Base-by-base conservation (phyloP, 345 rosid genomes). In the Durio zibethinus region DNA sequence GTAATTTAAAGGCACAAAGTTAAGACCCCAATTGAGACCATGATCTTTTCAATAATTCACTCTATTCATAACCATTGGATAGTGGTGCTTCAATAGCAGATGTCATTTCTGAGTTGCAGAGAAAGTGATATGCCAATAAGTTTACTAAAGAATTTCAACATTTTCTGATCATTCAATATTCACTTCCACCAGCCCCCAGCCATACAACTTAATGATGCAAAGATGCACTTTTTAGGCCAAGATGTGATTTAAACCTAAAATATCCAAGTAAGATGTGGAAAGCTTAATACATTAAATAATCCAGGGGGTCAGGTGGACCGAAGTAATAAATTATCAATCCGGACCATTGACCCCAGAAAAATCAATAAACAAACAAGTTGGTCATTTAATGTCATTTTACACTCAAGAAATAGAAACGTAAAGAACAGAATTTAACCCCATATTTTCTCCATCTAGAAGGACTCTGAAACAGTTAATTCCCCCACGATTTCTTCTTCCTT, bases 321-420 rank as follows among this genome's bases (percentile, higher is more conserved):
- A 31, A 10, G 12, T 12, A 35, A 74, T 42, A 77, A 25, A 16
- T 5, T 15, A 47, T 75, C 43, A 68, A 67, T 62, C 63, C 73
- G n/a, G 50, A 57, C 73, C 67, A 80, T 70, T 78, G 80, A 85
- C 85, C 76, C 77, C 75, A 70, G 72, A 54, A 65, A 42, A 76
- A 10, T 25, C 56, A 66, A 78, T 42, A 74, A 85, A 77, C 62
- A 75, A 79, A 73, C 27, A 83, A 45, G 62, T 53, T 18, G 61
- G 72, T 21, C 69, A 18, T 80, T 59, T 73, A 52, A 25, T 79
- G 56, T 69, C 12, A 65, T 71, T 78, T 64, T 40, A 15, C 72
- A 50, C 77, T 56, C 73, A 60, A 47, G 60, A 47, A 48, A 45
- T n/a, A 42, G 79, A 76, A 33, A 56, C 9, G 0, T 5, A 60